These are phyloP conservation scores for Marchantia paleacea DNA, from an alignment of 225 moss, liverwort and hornwort species.

Conservation along the genomic window DNA sequence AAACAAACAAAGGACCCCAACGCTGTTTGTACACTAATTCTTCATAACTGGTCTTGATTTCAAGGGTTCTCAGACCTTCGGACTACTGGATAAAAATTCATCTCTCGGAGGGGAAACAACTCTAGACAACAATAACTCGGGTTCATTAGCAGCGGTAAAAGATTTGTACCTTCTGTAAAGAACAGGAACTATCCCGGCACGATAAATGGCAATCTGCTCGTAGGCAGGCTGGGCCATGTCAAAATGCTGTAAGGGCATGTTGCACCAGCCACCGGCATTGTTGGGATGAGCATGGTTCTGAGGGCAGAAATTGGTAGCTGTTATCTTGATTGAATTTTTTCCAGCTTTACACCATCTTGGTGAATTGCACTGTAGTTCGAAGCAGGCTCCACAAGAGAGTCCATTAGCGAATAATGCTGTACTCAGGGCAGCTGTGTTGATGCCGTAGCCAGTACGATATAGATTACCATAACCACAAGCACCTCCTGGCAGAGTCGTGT, in stretches of 20 bases:
- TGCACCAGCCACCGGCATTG: constrained; percentile 74
- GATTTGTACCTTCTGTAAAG: constrained; percentile 58
- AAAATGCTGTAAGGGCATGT: constrained; percentile 66
- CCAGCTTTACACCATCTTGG: constrained; percentile 43
- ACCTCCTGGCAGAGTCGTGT: constrained; percentile 40
- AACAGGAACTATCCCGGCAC: constrained; percentile 70
- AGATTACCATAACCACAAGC: constrained; percentile 79
- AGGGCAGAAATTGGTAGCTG: constrained; percentile 78
- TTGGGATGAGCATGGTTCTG: constrained; percentile 60
- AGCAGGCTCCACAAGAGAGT: constrained; percentile 73
- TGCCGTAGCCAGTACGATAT: constrained; percentile 74
- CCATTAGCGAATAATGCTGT: constrained; percentile 68
- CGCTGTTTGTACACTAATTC: too few species aligned
- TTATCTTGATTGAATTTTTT: constrained; percentile 47
- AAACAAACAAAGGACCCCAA: too few species aligned
- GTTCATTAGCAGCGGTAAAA: too few species aligned
- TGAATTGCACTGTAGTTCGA: constrained; percentile 52
- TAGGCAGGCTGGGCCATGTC: constrained; percentile 77
- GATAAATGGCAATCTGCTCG: constrained; percentile 54
- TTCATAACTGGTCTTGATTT: too few species aligned
- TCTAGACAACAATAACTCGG: too few species aligned
- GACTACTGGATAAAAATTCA: too few species aligned
- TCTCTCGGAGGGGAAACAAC: too few species aligned
- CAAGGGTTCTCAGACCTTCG: too few species aligned
- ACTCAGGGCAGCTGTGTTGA: constrained; percentile 69